phyloP scores from a whole-genome alignment of 2,329 filamentous ascomycete species.

The Diaporthe sp. region DNA sequence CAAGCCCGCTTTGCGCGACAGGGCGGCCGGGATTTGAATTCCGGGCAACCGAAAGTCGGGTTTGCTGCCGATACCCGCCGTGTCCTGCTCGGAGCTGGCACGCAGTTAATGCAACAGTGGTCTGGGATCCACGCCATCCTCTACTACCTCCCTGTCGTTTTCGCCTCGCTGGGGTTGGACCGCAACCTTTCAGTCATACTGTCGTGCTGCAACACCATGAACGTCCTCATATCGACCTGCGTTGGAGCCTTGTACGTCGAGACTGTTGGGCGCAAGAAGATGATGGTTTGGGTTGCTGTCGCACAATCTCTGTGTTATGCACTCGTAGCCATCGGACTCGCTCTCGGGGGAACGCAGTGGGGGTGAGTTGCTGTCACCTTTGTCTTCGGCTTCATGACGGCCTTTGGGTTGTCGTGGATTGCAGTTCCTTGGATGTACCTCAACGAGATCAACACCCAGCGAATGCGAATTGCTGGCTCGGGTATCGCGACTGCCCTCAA shows the following conservation, averaged over 20 bases:
- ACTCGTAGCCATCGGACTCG: neutral
- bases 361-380: neutral
- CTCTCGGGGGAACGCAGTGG: neutral
- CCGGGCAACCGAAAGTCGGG: neutral
- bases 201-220: no score
- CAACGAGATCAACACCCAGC: conserved; percentile 22
- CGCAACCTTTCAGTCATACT: no score
- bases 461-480: conserved; percentile 21
- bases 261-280: no score
- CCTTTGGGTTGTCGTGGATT: conserved; percentile 16
- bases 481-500: conserved; percentile 21
- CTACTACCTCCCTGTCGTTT: no score
- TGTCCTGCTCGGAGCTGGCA: no score
- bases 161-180: no score
- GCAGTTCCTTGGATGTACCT: conserved; percentile 25
- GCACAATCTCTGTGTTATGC: neutral
- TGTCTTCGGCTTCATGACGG: conserved; percentile 7
- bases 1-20: neutral
- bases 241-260: no score
- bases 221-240: no score
- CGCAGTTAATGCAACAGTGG: no score
- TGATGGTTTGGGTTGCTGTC: neutral
- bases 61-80: neutral
- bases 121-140: no score
- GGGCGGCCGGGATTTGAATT: neutral